Base-by-base conservation (phyloP, 1,284 basidiomycete genomes). In the Ceratobasidium sp. region DNA sequence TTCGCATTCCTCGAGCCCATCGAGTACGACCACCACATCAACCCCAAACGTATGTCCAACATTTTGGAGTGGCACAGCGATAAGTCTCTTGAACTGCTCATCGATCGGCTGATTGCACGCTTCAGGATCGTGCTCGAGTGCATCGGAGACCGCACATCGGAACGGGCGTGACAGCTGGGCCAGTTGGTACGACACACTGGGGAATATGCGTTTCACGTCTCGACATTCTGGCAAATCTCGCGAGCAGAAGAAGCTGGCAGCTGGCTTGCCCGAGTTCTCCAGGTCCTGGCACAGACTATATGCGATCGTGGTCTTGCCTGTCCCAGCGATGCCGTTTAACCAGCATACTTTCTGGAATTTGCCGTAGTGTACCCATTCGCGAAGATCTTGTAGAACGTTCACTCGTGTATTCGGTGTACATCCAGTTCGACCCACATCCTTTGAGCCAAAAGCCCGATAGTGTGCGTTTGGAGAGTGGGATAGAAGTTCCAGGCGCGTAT, bases 181-280 rank as follows among this genome's bases (percentile, higher is more conserved):
- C n/a, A n/a, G n/a, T n/a, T n/a, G n/a, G n/a, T n/a, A n/a, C n/a
- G n/a, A n/a, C 9, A 63, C 34, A 13, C 43, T 51, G 5, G 63
- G 63, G 6, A 65, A 8, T 8, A 65, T 65, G 8, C 63, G 41
- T 7, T 27, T 24, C 13, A 65, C 63, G 19, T 48, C n/a, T 9
- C 48, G 63, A 51, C 63, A 65, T 27, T 16, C 63, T 16, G 46
- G 46, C 11, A 14, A 8, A 13, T 22, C n/a, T 16, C 46, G 2
- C 11, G 27, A 48, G 22, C 63, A 65, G 43, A 65, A 65, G 46
- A 65, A 65, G 48, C 63, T 65, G 6, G 63, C 63, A 11, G 46
- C 41, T 34, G 22, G 61, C 24, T 27, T 8, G 9, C 29, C n/a
- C 6, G 22, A 27, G 19, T 6, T 24, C 8, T 63, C 39, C 41